Conservation (phyloP, 2,329 filamentous ascomycete genomes). For the Arthroderma uncinatum region DNA sequence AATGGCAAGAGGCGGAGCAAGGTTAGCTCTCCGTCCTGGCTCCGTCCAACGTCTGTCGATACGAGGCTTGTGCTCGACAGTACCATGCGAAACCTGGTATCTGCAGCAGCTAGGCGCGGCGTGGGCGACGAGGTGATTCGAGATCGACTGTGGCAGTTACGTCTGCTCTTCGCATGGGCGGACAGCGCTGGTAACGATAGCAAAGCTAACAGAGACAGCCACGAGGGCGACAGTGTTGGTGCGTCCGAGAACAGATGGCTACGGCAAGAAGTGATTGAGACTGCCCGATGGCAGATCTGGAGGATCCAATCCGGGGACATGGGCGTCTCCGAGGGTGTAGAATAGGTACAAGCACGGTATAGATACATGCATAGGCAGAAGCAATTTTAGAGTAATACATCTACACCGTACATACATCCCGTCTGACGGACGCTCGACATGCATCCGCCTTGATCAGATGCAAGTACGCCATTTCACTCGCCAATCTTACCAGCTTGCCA, state of each 20-base stretch:
- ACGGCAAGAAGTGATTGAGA: constrained; percentile 30
- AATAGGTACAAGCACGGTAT: not conserved
- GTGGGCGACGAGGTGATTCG: constrained; percentile 37
- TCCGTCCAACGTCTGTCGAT: constrained; percentile 55
- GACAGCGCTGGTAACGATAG: constrained; percentile 29
- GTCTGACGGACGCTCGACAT: no score
- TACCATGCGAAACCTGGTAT: constrained; percentile 28
- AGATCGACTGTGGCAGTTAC: constrained; percentile 52
- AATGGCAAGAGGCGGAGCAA: constrained; percentile 34
- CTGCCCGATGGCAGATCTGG: constrained; percentile 34
- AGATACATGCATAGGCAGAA: not conserved
- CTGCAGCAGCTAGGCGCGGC: constrained; percentile 23
- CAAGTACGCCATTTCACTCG: no score
- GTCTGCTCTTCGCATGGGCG: constrained; percentile 56
- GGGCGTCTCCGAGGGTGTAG: not conserved
- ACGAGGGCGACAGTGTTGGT: constrained; percentile 28
- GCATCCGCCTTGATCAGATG: no score
- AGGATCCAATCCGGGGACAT: constrained; percentile 26
- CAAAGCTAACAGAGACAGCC: constrained; percentile 15
- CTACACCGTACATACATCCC: no score
- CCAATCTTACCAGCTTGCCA: no score
- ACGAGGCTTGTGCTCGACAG: constrained; percentile 55
- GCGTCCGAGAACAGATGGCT: constrained; percentile 29
- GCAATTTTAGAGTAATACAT: no score
- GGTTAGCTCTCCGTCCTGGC: constrained; percentile 38